Evolutionary conservation across 2,329 filamentous ascomycete genomes (phyloP), one percentile per base, ranked within the genome.

Genomic region (Stagonosporopsis vannaccii): DNA sequence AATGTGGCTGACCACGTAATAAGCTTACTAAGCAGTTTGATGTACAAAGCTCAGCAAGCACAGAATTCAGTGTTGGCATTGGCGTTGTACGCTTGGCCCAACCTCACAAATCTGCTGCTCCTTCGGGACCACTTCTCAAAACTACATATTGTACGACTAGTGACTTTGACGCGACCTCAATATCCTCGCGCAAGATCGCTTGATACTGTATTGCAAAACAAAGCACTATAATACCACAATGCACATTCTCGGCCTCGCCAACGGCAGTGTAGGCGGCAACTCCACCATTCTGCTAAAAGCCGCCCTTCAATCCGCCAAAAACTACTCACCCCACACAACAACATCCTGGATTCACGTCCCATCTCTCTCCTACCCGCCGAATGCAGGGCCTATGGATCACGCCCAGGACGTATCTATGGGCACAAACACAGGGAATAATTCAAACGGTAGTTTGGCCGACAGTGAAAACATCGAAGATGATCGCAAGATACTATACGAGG

Each of bases 271-370:
- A 42, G 44, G 32, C 44, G 56, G 56, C 19, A 59, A 59, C 43
- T 59, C 56, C 5, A 52, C 50, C 22, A 48, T 59, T 43, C 51
- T 56, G 30, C 47, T 56, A 43, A 59, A 59, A 49, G 47, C 51
- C 17, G 56, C 56, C 1, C 56, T 59, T 2, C 43, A 23, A 12
- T 47, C 56, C 20, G 56, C 56, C 12, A 26, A 48, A 32, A 1
- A 15, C 2, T 22, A 28, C 6, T 12, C 6, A 13, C 32, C 56
- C 8, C 20, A 25, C 3, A 53, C 25, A 49, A 53, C 56, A 36
- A 59, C 51, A 23, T 59, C 56, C 23, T 59, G 56, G 56, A 48
- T 59, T 23, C 56, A 59, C 33, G n/a, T 59, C 12, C 56, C 56
- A 23, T 48, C 42, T 1, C 11, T 59, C 22, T 44, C 47, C 20